Conservation (phyloP, 768 basidiomycete species). For the Psilocybe azurescens region DNA sequence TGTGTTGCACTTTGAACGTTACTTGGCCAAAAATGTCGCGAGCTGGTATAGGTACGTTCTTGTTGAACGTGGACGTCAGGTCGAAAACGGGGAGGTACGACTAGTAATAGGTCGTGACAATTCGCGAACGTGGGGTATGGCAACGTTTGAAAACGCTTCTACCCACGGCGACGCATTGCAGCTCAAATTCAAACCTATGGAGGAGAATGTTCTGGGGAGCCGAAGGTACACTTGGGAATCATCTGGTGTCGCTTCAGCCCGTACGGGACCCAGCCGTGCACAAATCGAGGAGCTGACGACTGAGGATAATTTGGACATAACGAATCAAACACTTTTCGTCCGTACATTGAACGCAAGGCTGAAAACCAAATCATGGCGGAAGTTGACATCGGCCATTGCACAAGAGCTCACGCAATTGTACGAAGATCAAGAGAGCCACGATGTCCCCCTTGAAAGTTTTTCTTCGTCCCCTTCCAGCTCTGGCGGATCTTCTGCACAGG, state of each 20-base stretch:
- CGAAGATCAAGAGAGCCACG: background rate
- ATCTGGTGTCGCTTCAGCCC: background rate
- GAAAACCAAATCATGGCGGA: background rate
- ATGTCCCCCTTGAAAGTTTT: background rate
- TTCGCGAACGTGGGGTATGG: background rate
- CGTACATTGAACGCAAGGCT: background rate
- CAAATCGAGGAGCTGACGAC: background rate
- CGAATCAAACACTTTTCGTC: background rate
- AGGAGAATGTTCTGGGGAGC: background rate
- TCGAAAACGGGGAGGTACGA: background rate
- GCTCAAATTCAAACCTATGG: background rate
- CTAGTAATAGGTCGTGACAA: background rate
- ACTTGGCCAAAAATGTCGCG: background rate
- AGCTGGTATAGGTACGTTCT: slow-evolving; percentile 1
- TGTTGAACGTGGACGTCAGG: background rate
- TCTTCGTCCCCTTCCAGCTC: background rate
- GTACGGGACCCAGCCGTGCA: background rate
- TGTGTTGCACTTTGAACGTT: background rate
- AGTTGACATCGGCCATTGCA: background rate
- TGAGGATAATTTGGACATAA: background rate
- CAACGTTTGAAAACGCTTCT: background rate
- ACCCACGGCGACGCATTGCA: background rate
- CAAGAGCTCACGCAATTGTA: background rate
- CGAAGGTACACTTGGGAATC: background rate
- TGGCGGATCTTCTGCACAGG: background rate